phyloP scores from a whole-genome alignment of 1,284 basidiomycete species.

The Hemileia vastatrix region DNA sequence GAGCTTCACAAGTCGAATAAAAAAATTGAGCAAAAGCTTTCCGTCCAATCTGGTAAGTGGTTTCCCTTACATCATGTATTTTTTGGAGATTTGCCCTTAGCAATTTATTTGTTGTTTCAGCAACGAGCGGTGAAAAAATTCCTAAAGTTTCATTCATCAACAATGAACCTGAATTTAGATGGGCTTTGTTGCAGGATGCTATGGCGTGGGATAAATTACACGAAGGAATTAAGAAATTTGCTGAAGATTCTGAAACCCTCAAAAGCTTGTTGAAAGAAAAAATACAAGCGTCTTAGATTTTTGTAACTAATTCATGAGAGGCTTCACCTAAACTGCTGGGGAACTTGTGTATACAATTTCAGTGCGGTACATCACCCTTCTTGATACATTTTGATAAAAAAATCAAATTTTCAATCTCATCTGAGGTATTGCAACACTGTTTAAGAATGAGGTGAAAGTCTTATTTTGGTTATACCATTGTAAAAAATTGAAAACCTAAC shows the following conservation, averaged over 20 bases:
- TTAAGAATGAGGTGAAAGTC: too few relatives aligned
- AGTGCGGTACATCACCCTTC: too few relatives aligned
- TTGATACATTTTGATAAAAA: too few relatives aligned
- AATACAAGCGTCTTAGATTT: too few relatives aligned
- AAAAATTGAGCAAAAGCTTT: conserved; percentile 73
- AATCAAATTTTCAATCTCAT: too few relatives aligned
- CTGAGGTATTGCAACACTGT: too few relatives aligned
- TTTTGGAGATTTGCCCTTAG: not conserved
- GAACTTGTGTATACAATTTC: too few relatives aligned
- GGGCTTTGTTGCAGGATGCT: conserved; percentile 59
- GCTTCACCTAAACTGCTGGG: too few relatives aligned
- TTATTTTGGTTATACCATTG: too few relatives aligned
- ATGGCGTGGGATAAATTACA: conserved; percentile 50
- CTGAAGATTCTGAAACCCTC: conserved; percentile 83
- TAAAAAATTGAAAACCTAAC: too few relatives aligned
- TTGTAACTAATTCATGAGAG: too few relatives aligned
- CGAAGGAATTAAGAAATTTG: conserved; percentile 95
- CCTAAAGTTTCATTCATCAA: conserved; percentile 77
- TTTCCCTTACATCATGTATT: not conserved
- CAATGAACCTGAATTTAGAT: conserved; percentile 92
- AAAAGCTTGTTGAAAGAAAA: conserved; percentile 73
- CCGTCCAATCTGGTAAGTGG: conserved; percentile 55
- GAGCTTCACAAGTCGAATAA: conserved; percentile 70
- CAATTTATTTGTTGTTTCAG: not conserved
- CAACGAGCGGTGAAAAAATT: conserved; percentile 51